Conservation (phyloP, 1,284 basidiomycete species). For the Trametes polyzona region DNA sequence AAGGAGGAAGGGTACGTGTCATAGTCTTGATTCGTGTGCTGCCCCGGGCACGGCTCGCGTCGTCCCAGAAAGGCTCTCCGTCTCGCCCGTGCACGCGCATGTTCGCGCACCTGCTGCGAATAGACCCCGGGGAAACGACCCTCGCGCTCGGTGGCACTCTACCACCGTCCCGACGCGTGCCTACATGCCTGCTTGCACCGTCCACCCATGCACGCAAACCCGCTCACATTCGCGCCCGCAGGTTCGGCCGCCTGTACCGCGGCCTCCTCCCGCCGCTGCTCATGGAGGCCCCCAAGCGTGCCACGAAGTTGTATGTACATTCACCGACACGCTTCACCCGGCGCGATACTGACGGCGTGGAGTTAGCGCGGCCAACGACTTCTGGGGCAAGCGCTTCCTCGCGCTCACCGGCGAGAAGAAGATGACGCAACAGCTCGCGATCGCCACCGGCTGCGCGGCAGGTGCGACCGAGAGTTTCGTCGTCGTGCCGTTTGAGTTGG, state of each 20-base stretch:
- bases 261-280: slow-evolving; percentile 94
- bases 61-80: too few species aligned
- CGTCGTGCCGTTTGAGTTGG: slow-evolving; percentile 94
- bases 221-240: slow-evolving; percentile 35
- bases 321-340: neutral
- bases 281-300: slow-evolving; percentile 97
- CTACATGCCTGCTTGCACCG: too few species aligned
- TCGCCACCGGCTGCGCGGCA: slow-evolving; percentile 91
- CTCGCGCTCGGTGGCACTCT: too few species aligned
- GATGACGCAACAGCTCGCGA: slow-evolving; percentile 87
- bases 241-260: slow-evolving; percentile 85
- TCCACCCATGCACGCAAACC: neutral
- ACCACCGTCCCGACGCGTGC: too few species aligned
- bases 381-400: slow-evolving; percentile 87
- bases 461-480: slow-evolving; percentile 96
- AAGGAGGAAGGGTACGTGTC: slow-evolving; percentile 79
- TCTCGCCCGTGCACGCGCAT: too few species aligned
- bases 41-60: too few species aligned
- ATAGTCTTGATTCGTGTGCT: too few species aligned
- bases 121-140: too few species aligned
- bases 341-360: neutral
- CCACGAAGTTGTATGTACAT: slow-evolving; percentile 88
- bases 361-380: slow-evolving; percentile 83
- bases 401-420: slow-evolving; percentile 69
- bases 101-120: too few species aligned